These are phyloP conservation scores for Phylloporus sp. DNA, from an alignment of 768 basidiomycete genomes.

Conservation along the genomic window DNA sequence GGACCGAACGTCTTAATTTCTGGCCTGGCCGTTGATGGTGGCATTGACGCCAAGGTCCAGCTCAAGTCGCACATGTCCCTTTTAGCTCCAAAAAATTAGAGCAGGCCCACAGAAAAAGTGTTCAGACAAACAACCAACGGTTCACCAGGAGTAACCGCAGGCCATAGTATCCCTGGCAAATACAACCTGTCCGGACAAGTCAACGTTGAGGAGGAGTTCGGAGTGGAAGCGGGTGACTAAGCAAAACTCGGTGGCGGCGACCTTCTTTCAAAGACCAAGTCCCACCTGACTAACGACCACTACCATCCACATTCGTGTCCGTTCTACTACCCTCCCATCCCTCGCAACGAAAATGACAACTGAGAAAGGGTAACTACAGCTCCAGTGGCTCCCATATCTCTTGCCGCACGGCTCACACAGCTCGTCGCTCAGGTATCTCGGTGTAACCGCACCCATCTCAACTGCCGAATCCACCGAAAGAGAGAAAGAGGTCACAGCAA, in stretches of 20 bases:
- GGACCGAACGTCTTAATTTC: too few relatives aligned
- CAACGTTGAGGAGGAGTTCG: not conserved
- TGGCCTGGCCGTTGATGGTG: too few relatives aligned
- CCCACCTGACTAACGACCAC: conserved; percentile 18
- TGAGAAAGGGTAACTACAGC: conserved; percentile 37
- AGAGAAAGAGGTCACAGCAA: conserved; percentile 78
- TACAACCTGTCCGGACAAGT: too few relatives aligned
- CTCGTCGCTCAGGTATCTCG: conserved; percentile 52
- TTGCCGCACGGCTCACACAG: conserved; percentile 8
- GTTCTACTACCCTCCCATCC: conserved; percentile 4
- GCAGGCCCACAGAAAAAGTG: too few relatives aligned
- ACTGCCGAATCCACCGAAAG: conserved; percentile 66
- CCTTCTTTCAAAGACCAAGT: conserved; percentile 3
- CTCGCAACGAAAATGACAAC: conserved; percentile 34
- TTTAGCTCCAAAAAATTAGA: too few relatives aligned
- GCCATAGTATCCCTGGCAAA: too few relatives aligned
- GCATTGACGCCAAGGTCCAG: not conserved
- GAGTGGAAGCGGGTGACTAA: conserved; percentile 18
- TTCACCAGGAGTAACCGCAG: not conserved
- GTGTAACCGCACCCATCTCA: conserved; percentile 86
- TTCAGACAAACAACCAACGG: too few relatives aligned
- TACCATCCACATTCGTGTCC: conserved; percentile 9
- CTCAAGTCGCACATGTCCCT: too few relatives aligned
- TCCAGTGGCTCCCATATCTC: conserved; percentile 3
- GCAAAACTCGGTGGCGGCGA: conserved; percentile 16